Conservation (phyloP, 768 basidiomycete species). For the Rubroboletus pulcherrimus region DNA sequence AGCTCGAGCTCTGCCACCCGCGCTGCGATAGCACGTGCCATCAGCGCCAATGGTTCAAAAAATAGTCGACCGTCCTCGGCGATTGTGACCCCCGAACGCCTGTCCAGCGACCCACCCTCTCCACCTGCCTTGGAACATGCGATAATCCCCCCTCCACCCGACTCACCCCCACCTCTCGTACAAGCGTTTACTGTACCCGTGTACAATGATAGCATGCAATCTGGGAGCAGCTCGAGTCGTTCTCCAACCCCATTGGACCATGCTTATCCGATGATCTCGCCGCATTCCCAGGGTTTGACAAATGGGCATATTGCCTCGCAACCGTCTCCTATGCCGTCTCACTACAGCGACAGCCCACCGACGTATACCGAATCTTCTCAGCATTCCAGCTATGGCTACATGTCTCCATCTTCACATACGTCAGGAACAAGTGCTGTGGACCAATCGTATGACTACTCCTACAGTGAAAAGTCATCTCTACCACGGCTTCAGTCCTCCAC, state of each 20-base stretch:
- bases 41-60: constrained; percentile 26
- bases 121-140: constrained; percentile 48
- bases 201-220: constrained; percentile 28
- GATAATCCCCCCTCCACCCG: constrained; percentile 41
- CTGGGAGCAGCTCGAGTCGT: constrained; percentile 37
- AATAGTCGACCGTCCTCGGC: constrained; percentile 24
- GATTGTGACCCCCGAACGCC: constrained; percentile 25
- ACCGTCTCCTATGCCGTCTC: constrained; percentile 28
- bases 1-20: constrained; percentile 54
- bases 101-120: constrained; percentile 24
- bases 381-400: constrained; percentile 29
- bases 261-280: constrained; percentile 37
- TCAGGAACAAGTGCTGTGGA: constrained; percentile 24
- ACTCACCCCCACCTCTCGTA: constrained; percentile 53
- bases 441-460: constrained; percentile 29
- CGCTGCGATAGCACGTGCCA: constrained; percentile 49
- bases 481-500: constrained; percentile 30
- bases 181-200: constrained; percentile 37
- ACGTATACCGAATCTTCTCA: constrained; percentile 31
- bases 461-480: constrained; percentile 28
- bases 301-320: constrained; percentile 33
- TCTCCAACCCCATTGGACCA: constrained; percentile 46
- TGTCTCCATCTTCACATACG: constrained; percentile 23
- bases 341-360: constrained; percentile 30
- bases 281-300: constrained; percentile 34